Evolutionary conservation across 306 rosid genomes (phyloP), one percentile per base, ranked within the genome.

Genomic region (Vicia sativa): DNA sequence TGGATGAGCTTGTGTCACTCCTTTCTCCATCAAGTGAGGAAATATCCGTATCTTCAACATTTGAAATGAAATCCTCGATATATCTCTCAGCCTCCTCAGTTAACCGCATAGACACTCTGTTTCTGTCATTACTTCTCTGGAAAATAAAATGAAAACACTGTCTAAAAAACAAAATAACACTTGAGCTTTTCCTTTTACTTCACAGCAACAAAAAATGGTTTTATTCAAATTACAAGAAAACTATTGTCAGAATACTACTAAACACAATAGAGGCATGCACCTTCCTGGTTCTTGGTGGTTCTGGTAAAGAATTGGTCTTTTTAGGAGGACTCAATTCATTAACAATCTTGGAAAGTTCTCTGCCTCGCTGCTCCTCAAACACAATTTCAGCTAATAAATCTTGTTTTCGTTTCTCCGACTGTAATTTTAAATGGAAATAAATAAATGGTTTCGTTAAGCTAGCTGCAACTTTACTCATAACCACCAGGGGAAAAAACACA

Each of bases 11-110:
- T 52, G 99, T 79, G 68, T 95, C 99, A 16, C 99, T 95, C 69
- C 97, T 87, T 81, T 95, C 97, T 42, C 97, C 99, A 42, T 95
- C 99, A 31, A 95, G 65, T 12, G 99, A 95, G 1, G 97, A 95
- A 77, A 95, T 87, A 59, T 95, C 99, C 1, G 97, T 88, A 67
- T 95, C 99, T 87, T 95, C 99, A 59, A 95, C 81, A 72, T 83
- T 95, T 67, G 95, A 95, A 81, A 95, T 88, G 76, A 91, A 95
- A 80, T 95, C 97, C 84, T 95, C 99, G 13, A 95, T 87, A 71
- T 88, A 88, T 74, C 74, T 85, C 84, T 84, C 97, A 26, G 99
- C 99, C 72, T 91, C 97, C 82, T 90, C 96, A 0, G 85, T 88
- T 83, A 90, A 57, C 65, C 96, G 54, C 83, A 81, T 78, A 12